A percentile compares a stretch with the other conserved stretches of the same genome.
Conservation (phyloP, 129 eudicot species). For the Pulicaria dysenterica region DNA sequence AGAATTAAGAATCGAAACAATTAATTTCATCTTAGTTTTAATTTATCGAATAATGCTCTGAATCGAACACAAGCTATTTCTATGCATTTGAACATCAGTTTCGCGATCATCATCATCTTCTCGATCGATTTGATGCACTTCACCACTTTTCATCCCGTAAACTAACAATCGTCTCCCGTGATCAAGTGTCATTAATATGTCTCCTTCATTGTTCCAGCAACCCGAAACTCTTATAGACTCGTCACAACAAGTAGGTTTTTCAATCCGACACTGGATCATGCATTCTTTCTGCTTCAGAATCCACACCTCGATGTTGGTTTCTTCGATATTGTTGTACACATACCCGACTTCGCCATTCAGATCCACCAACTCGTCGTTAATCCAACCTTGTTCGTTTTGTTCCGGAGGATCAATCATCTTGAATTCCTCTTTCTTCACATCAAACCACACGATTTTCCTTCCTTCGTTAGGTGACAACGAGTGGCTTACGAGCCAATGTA, state of each 20-base stretch:
- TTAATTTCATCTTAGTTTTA: too few species aligned
- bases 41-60: neutral
- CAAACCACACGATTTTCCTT: neutral
- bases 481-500: slow-evolving; percentile 3
- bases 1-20: too few species aligned
- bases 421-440: slow-evolving; percentile 14
- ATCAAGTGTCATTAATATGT: neutral
- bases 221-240: neutral
- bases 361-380: neutral
- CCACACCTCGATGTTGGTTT: neutral
- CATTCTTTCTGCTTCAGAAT: slow-evolving; percentile 1
- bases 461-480: too few species aligned
- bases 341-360: neutral
- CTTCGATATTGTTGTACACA: neutral
- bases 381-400: neutral
- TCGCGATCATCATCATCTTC: neutral
- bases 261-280: neutral
- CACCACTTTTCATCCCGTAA: neutral
- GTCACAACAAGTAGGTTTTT: neutral
- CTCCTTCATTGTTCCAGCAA: slow-evolving; percentile 15
- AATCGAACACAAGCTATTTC: neutral
- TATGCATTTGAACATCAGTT: neutral
- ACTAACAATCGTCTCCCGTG: neutral
- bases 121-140: neutral
- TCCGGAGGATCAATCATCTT: neutral